Percentiles rank a stretch among this genome's conserved stretches.
Conservation (phyloP, 305 asterid species). For the Solanum aculeatissimum region DNA sequence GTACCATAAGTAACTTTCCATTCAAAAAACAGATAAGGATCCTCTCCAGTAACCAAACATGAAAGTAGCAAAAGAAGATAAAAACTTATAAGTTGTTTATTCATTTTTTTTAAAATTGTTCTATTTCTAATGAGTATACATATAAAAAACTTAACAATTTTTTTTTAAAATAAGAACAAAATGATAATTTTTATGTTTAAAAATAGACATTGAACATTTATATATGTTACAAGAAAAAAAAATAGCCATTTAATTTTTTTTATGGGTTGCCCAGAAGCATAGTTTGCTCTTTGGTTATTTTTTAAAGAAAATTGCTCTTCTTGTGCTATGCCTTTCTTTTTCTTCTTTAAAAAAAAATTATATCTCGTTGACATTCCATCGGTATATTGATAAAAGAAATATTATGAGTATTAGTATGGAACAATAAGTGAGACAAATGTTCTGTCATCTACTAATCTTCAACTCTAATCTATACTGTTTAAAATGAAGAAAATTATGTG, state of each 20-base stretch:
- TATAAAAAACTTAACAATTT: not conserved
- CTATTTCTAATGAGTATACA: not conserved
- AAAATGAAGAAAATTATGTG: not conserved
- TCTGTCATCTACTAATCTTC: too few relatives aligned
- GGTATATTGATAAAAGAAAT: too few relatives aligned
- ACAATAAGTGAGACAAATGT: too few relatives aligned
- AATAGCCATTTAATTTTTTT: not conserved
- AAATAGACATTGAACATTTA: not conserved
- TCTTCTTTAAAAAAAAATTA: too few relatives aligned
- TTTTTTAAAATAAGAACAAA: not conserved
- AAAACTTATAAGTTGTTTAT: not conserved
- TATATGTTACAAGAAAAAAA: not conserved
- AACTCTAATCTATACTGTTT: too few relatives aligned
- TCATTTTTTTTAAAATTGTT: not conserved
- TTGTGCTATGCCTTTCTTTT: not conserved
- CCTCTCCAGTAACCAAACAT: conserved; percentile 11
- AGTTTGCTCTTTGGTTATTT: not conserved
- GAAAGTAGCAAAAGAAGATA: not conserved
- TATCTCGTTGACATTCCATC: too few relatives aligned
- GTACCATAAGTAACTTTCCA: conserved; percentile 44
- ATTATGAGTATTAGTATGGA: too few relatives aligned
- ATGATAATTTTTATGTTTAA: not conserved
- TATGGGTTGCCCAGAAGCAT: not conserved
- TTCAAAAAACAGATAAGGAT: conserved; percentile 30
- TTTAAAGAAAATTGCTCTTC: not conserved